Conservation (phyloP, 345 rosid species). For the Nephelium lappaceum region DNA sequence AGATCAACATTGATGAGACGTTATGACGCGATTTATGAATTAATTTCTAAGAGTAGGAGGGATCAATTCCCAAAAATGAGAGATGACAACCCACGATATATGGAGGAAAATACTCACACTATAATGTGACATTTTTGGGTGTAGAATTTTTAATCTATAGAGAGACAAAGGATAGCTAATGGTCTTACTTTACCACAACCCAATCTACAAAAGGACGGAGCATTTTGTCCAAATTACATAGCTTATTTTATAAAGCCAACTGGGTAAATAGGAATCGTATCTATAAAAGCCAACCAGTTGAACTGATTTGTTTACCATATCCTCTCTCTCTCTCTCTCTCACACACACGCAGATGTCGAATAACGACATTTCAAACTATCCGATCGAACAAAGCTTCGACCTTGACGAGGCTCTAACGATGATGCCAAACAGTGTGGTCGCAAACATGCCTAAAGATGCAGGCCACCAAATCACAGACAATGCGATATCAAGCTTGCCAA, state of each 20-base stretch:
- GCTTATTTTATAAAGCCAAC: background rate
- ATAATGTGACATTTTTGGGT: too few relatives aligned
- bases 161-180: too few relatives aligned
- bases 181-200: too few relatives aligned
- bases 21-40: too few relatives aligned
- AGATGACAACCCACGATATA: too few relatives aligned
- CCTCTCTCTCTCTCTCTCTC: background rate
- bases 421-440: background rate
- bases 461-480: background rate
- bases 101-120: too few relatives aligned
- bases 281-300: background rate
- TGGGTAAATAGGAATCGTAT: background rate
- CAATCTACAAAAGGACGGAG: too few relatives aligned
- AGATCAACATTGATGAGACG: too few relatives aligned
- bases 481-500: conserved; percentile 15
- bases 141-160: too few relatives aligned
- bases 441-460: background rate
- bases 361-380: background rate
- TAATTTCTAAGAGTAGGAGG: too few relatives aligned
- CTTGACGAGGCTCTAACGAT: conserved; percentile 32
- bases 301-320: background rate
- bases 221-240: too few relatives aligned
- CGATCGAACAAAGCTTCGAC: conserved; percentile 27
- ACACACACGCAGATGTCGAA: background rate
- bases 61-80: too few relatives aligned